These are phyloP conservation scores for Chrysophaeum taylorii DNA, from an alignment of 352 stramenopile species.

Conservation along the genomic window DNA sequence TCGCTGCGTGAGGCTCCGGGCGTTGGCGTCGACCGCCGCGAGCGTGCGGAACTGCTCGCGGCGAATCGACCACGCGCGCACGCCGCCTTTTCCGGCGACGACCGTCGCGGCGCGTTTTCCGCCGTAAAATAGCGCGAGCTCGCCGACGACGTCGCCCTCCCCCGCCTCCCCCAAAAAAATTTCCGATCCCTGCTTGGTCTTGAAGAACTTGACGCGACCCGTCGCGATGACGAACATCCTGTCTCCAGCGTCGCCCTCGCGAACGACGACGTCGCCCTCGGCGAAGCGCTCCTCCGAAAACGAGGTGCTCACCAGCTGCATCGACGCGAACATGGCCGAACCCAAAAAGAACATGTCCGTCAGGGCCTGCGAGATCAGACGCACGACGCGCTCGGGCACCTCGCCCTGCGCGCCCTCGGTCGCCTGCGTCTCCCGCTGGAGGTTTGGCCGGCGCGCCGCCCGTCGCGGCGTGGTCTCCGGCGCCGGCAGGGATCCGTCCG, in stretches of 20 bases:
- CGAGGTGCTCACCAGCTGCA: constrained; percentile 83
- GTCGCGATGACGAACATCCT: constrained; percentile 27
- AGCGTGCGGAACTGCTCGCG: not conserved
- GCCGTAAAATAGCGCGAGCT: constrained; percentile 70
- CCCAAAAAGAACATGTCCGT: constrained; percentile 11
- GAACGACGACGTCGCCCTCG: constrained; percentile 78
- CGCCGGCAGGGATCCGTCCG: not conserved
- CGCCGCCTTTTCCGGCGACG: constrained; percentile 47
- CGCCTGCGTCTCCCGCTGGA: not conserved
- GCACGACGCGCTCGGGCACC: not conserved
- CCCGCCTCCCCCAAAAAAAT: not conserved
- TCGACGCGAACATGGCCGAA: constrained; percentile 28
- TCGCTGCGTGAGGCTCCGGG: not conserved
- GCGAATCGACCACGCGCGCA: not conserved
- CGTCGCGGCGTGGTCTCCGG: not conserved
- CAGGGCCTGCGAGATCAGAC: not conserved
- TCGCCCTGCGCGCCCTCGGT: too few species aligned
- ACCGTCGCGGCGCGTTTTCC: constrained; percentile 63
- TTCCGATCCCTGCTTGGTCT: constrained; percentile 13
- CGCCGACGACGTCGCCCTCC: constrained; percentile 51
- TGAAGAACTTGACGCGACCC: constrained; percentile 25
- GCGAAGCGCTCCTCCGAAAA: constrained; percentile 81
- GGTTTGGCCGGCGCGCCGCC: too few species aligned
- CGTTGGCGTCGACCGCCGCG: not conserved
- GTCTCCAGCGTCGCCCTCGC: constrained; percentile 69